Evolutionary conservation across 2,329 filamentous ascomycete species (phyloP).

Genomic region (Penicillium italicum): DNA sequence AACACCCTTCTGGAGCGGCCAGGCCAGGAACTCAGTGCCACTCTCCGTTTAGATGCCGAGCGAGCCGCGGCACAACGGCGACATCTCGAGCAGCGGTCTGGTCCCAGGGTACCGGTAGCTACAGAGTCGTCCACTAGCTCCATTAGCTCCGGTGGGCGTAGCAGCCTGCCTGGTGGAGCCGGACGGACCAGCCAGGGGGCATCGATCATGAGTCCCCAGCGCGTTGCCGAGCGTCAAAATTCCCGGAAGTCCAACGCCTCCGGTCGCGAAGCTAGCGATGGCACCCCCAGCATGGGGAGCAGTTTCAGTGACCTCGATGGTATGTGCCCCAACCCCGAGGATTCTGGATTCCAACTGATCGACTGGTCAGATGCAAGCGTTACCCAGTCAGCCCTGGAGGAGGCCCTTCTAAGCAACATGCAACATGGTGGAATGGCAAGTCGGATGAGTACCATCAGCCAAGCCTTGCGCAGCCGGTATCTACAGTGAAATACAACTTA

Average conservation of each 20-base stretch:
- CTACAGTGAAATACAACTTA: constrained; percentile 29
- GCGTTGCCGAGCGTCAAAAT: constrained; percentile 49
- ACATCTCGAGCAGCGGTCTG: constrained; percentile 23
- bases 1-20: constrained; percentile 19
- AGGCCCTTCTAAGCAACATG: constrained; percentile 62
- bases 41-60: constrained; percentile 38
- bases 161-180: constrained; percentile 20
- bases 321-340: constrained; percentile 24
- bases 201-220: constrained; percentile 41
- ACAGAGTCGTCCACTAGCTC: constrained; percentile 37
- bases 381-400: constrained; percentile 62
- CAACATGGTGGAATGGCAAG: constrained; percentile 52
- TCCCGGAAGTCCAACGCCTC: constrained; percentile 41
- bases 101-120: constrained; percentile 17
- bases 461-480: constrained; percentile 53
- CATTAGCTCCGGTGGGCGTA: constrained; percentile 36
- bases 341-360: background rate
- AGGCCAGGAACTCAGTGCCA: constrained; percentile 40
- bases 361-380: constrained; percentile 55
- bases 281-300: constrained; percentile 61
- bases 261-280: constrained; percentile 49
- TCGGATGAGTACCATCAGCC: constrained; percentile 51
- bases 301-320: constrained; percentile 65
- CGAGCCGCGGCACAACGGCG: constrained; percentile 29
- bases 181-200: constrained; percentile 17